Evolutionary conservation across 495 filamentous ascomycete genomes (phyloP), one percentile per base, ranked within the genome.

Genomic region (Penicillium longicatenatum): DNA sequence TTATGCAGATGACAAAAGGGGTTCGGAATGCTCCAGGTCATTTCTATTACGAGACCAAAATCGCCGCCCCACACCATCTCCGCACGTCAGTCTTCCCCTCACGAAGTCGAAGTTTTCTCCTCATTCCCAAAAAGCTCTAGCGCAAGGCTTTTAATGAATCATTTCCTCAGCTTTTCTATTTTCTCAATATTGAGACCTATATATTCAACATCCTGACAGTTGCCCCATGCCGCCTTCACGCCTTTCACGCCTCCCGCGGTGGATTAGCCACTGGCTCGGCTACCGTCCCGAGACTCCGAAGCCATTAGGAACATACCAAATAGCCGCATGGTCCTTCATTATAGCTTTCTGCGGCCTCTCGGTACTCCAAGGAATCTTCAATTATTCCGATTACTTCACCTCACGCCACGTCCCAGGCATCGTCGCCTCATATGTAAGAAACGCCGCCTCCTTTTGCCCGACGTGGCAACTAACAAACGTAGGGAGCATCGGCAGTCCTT

Each of bases 401-500:
- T 54, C 61, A 2, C 72, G 71, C 12, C 45, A 66, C 47, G 69
- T 75, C 1, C 68, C 70, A 0, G 65, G 65, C 2, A 74, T 75
- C 16, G 50, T 76, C 45, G 70, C 72, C 2, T 76, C 72, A 24
- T 74, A 64, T 54, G 72, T 75, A 53, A 58, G 72, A 1, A 35
- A 12, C 58, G 6, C 11, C 39, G 5, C 4, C 8, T 22, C 46
- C 11, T 41, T 21, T 11, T 43, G 6, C 22, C 26, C 20, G 16
- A 14, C 52, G 21, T 16, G 21, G 12, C 19, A 17, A 39, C 35
- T 47, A 30, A 45, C 19, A 19, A 30, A 31, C 6, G 56, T 51
- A 88, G 88, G 88, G 88, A 37, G 88, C 88, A 10, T 83, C 88
- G 2, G 88, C 88, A 24, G 83, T 91, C 42, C 84, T 91, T 26